Base-by-base conservation (phyloP, 129 eudicot genomes). In the Gnaphalium uliginosum region DNA sequence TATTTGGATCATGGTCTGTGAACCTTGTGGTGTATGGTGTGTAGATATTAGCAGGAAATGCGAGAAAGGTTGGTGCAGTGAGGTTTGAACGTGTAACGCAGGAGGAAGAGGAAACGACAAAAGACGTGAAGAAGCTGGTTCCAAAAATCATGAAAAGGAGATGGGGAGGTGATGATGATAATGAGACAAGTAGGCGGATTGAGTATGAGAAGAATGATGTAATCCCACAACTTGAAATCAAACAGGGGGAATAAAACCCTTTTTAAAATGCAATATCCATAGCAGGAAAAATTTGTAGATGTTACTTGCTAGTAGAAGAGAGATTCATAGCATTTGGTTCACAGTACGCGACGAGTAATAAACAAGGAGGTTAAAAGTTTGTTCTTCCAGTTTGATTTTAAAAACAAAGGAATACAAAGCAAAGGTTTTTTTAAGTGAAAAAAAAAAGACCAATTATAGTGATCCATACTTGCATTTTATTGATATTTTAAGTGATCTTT, bases 41-140 rank as follows among this genome's bases (percentile, higher is more conserved):
- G 90, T 86, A 93, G 98, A 88, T 93, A 72, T 76, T 93, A 60
- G 96, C 95, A 21, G 98, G 96, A 39, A 90, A 93, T 73, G 96
- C 98, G 0, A 90, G 98, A 75, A 93, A 93, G 73, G 96, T 93
- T n/a, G 87, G 98, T 43, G 95, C 95, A 0, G 92, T 88, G 66
- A 81, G 98, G 50, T 93, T 93, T 82, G 98, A 93, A 84, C 79
- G 90, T 21, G 71, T 86, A 46, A 80, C 76, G 14, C 75, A 73
- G 17, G 89, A 85, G 68, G 82, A 66, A 11, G 88, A 81, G 63
- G 83, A 71, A 25, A 71, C 79, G 30, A 39, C 86, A 11, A 85
- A 66, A 19, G 94, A 75, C 2, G 89, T 83, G 73, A 82, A 82
- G 27, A 84, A 83, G 35, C 29, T 84, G 27, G 83, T 92, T 75